Conservation (phyloP, 1,284 basidiomycete genomes). For the Boletellus deceptivus region DNA sequence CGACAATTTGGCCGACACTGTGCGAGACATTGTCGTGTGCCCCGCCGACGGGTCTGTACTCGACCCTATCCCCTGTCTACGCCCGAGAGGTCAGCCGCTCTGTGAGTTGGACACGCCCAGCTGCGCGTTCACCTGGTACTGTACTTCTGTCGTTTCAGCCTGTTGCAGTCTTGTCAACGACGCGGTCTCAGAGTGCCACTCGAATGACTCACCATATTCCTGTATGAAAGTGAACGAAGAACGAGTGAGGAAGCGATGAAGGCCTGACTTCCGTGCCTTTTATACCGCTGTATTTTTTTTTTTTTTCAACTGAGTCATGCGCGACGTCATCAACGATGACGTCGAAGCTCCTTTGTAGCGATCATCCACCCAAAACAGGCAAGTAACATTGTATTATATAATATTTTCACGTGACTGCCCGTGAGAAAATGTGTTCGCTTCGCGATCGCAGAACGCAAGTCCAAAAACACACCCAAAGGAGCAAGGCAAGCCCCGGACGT, state of each 20-base stretch:
- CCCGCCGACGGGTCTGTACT: conserved; percentile 45
- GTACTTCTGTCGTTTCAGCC: conserved; percentile 19
- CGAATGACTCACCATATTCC: conserved; percentile 12
- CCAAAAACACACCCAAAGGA: not conserved
- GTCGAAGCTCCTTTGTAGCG: conserved; percentile 14
- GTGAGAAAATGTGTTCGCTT: conserved; percentile 6
- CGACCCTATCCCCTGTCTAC: conserved; percentile 42
- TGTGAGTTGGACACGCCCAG: no score
- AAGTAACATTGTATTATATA: not conserved
- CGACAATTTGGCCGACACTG: conserved; percentile 37
- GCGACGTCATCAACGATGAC: conserved; percentile 21
- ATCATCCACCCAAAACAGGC: conserved; percentile 2
- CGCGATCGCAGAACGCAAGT: no score
- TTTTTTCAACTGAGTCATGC: conserved; percentile 12
- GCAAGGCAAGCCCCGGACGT: not conserved
- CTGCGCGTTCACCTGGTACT: conserved; percentile 20
- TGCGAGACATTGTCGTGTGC: conserved; percentile 39
- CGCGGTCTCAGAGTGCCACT: not conserved
- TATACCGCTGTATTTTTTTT: conserved; percentile 8
- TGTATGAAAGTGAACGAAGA: not conserved
- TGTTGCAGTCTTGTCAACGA: conserved; percentile 8
- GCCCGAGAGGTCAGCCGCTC: conserved; percentile 3
- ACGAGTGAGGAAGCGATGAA: not conserved
- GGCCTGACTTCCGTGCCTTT: conserved; percentile 1
- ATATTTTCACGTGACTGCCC: conserved; percentile 12